Percentiles rank a stretch among this genome's conserved stretches.
Conservation (phyloP, 495 filamentous ascomycete species). For the Neurospora africana region DNA sequence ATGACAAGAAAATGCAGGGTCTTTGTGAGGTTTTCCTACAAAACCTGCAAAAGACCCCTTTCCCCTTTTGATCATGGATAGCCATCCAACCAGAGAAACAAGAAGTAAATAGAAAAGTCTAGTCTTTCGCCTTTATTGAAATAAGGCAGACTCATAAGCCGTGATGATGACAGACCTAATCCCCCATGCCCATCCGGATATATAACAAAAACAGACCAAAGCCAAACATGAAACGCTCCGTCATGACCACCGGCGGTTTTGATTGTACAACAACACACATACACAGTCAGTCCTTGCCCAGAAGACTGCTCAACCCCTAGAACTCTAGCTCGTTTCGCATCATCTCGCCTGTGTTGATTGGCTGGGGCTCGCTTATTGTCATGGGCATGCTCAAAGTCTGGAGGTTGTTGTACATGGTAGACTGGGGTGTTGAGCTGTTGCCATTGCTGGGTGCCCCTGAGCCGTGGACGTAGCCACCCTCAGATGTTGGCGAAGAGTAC, state of each 20-base stretch:
- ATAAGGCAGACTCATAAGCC: neutral
- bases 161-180: conserved; percentile 3
- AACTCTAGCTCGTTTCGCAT: conserved; percentile 12
- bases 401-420: conserved; percentile 35
- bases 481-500: conserved; percentile 53
- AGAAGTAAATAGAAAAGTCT: neutral
- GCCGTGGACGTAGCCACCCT: conserved; percentile 39
- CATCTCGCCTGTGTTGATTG: conserved; percentile 35
- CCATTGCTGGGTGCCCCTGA: conserved; percentile 33
- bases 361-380: conserved; percentile 43
- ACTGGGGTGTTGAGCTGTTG: conserved; percentile 21
- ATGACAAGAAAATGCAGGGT: neutral
- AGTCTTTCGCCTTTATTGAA: neutral
- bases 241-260: neutral
- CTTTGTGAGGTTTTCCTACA: neutral
- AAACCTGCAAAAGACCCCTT: neutral
- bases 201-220: conserved; percentile 23
- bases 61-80: neutral
- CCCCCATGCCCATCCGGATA: conserved; percentile 1
- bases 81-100: neutral
- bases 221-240: conserved; percentile 3
- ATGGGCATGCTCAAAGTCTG: conserved; percentile 47
- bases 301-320: conserved; percentile 23
- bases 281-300: conserved; percentile 33
- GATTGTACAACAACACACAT: conserved; percentile 14